phyloP scores from a whole-genome alignment of 768 basidiomycete genomes.

The Scleroderma bovista region DNA sequence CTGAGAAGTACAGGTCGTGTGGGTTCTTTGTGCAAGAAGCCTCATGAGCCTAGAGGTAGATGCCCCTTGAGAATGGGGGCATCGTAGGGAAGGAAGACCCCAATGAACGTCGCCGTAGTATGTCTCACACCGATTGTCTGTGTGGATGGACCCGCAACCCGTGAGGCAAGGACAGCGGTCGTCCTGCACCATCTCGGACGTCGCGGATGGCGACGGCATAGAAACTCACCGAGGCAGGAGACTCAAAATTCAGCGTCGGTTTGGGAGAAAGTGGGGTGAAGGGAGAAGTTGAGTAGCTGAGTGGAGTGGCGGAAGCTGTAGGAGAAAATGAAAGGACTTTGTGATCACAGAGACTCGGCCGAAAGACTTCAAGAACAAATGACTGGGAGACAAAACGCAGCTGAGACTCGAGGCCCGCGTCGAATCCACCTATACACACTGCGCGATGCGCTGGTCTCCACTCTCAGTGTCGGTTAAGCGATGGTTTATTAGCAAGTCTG shows the following conservation, averaged over 20 bases:
- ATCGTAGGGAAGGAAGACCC: constrained; percentile 16
- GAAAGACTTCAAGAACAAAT: neutral
- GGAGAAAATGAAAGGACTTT: neutral
- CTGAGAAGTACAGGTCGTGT: neutral
- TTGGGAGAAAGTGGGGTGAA: neutral
- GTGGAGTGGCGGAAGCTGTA: neutral
- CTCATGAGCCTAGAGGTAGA: constrained; percentile 23
- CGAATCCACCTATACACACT: too few species aligned
- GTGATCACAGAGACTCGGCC: neutral
- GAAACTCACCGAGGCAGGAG: neutral
- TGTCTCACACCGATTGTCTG: constrained; percentile 7
- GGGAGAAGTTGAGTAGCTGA: neutral
- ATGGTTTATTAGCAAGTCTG: neutral
- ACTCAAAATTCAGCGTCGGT: neutral
- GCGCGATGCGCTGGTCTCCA: too few species aligned
- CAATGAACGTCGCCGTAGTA: constrained; percentile 13
- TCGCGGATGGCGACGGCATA: too few species aligned
- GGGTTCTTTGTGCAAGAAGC: constrained; percentile 9
- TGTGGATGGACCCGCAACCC: constrained; percentile 1
- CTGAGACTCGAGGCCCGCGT: neutral
- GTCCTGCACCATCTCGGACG: neutral
- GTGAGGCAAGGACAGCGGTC: neutral
- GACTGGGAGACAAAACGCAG: neutral
- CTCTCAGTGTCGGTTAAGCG: too few species aligned
- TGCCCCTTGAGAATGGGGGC: constrained; percentile 16